Conservation (phyloP, 805 yeast species). For the Lachancea meyersii region DNA sequence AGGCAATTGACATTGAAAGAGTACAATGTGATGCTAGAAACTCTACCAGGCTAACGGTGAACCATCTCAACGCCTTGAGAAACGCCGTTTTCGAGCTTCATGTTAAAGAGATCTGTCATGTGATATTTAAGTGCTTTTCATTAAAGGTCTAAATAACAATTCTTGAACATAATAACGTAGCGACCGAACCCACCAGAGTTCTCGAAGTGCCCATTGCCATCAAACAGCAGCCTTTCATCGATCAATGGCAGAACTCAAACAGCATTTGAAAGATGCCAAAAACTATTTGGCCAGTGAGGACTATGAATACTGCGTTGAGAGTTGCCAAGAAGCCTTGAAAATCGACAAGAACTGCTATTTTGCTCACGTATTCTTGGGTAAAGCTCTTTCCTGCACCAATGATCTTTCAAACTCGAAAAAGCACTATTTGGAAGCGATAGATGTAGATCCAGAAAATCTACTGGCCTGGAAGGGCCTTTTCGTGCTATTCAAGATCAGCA, state of each 20-base stretch:
- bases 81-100: too few species aligned
- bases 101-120: too few species aligned
- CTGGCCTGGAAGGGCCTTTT: conserved; percentile 81
- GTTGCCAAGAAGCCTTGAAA: conserved; percentile 49
- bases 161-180: too few species aligned
- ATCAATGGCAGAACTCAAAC: conserved; percentile 32
- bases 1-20: too few species aligned
- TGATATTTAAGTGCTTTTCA: too few species aligned
- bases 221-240: neutral
- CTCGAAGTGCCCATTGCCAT: too few species aligned
- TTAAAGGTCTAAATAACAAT: too few species aligned
- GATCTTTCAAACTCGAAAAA: conserved; percentile 36
- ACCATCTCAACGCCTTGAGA: too few species aligned
- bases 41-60: too few species aligned
- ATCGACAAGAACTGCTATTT: conserved; percentile 52
- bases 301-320: conserved; percentile 54
- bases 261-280: conserved; percentile 44
- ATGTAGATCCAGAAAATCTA: conserved; percentile 44
- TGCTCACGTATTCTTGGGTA: conserved; percentile 69
- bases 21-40: too few species aligned
- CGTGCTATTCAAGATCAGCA: conserved; percentile 33
- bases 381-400: conserved; percentile 47
- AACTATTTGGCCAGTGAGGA: conserved; percentile 49
- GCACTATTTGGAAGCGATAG: conserved; percentile 46
- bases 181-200: too few species aligned